Evolutionary conservation across 306 rosid genomes (phyloP).

Genomic region (Morella rubra): DNA sequence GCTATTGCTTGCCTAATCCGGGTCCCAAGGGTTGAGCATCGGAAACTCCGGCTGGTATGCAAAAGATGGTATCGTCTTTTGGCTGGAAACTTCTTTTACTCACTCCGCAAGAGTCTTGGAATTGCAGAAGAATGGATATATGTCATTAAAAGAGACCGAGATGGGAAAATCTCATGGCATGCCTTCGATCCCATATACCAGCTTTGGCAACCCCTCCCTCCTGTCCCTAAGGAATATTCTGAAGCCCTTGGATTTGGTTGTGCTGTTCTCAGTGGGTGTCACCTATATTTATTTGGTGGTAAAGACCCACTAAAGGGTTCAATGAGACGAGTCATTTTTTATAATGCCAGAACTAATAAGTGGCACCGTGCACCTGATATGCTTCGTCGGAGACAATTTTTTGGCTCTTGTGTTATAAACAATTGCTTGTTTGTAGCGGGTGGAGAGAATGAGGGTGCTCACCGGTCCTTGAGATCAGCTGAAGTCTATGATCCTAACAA

Average conservation of each 20-base stretch:
- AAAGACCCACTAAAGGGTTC: slow-evolving; percentile 81
- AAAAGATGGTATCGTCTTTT: slow-evolving; percentile 83
- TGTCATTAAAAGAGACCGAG: slow-evolving; percentile 76
- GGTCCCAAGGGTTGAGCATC: slow-evolving; percentile 78
- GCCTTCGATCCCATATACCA: slow-evolving; percentile 84
- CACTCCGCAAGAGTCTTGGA: slow-evolving; percentile 70
- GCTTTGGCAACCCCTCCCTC: slow-evolving; percentile 91
- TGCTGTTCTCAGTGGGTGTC: slow-evolving; percentile 88
- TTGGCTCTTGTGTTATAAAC: slow-evolving; percentile 81
- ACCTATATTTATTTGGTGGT: slow-evolving; percentile 83
- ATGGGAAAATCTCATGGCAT: slow-evolving; percentile 86
- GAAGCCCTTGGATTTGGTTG: slow-evolving; percentile 93
- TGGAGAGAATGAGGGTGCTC: slow-evolving; percentile 78
- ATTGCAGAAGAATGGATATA: slow-evolving; percentile 87
- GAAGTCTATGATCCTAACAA: slow-evolving; percentile 85
- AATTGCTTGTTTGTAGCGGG: slow-evolving; percentile 88
- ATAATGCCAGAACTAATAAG: slow-evolving; percentile 80
- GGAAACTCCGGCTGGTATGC: slow-evolving; percentile 78
- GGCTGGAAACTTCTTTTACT: slow-evolving; percentile 78
- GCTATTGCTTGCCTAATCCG: slow-evolving; percentile 85
- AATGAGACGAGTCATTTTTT: slow-evolving; percentile 82
- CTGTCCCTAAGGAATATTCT: slow-evolving; percentile 82
- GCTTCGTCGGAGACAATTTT: slow-evolving; percentile 84
- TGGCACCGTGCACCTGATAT: slow-evolving; percentile 95
- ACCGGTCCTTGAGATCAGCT: slow-evolving; percentile 72